These are phyloP conservation scores for Coemansia sp. DNA, from an alignment of 192 early-diverging fungal genomes.

Conservation along the genomic window DNA sequence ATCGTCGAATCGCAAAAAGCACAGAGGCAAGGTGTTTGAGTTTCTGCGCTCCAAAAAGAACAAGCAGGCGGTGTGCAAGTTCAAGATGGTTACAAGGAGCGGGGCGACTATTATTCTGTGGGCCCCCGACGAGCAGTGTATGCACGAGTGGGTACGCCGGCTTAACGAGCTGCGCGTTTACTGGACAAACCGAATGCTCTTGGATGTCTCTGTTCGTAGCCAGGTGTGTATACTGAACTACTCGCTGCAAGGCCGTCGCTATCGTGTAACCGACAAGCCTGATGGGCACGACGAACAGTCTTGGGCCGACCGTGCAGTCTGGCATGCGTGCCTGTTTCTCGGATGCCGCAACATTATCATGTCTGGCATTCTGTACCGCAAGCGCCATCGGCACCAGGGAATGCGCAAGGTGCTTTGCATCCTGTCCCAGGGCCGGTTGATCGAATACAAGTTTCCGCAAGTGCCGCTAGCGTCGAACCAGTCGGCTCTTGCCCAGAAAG, in stretches of 20 bases:
- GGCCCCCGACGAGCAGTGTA: constrained; percentile 36
- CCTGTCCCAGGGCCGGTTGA: constrained; percentile 39
- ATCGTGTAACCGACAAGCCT: constrained; percentile 24
- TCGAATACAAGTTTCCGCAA: constrained; percentile 43
- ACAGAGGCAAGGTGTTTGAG: constrained; percentile 19
- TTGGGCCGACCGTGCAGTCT: constrained; percentile 46
- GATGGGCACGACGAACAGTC: constrained; percentile 41
- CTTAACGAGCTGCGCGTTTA: constrained; percentile 42
- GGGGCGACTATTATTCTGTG: constrained; percentile 39
- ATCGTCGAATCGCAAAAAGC: constrained; percentile 3
- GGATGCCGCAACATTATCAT: constrained; percentile 53
- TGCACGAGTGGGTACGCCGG: constrained; percentile 48
- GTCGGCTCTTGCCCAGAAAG: constrained; percentile 18
- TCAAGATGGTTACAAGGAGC: constrained; percentile 36
- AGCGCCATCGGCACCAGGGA: constrained; percentile 44
- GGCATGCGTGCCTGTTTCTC: constrained; percentile 48
- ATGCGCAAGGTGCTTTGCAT: constrained; percentile 54
- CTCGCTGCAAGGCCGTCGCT: constrained; percentile 31
- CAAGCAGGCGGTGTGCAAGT: constrained; percentile 28
- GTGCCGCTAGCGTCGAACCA: constrained; percentile 18
- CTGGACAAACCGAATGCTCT: constrained; percentile 42
- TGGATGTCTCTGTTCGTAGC: constrained; percentile 35
- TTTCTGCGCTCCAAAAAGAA: constrained; percentile 33
- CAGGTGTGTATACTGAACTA: constrained; percentile 42
- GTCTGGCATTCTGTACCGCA: constrained; percentile 50